A percentile compares a stretch with the other conserved stretches of the same genome.
These are phyloP conservation scores for Emericellopsis cladophorae DNA, from an alignment of 2,329 filamentous ascomycete species.

Conservation along the genomic window DNA sequence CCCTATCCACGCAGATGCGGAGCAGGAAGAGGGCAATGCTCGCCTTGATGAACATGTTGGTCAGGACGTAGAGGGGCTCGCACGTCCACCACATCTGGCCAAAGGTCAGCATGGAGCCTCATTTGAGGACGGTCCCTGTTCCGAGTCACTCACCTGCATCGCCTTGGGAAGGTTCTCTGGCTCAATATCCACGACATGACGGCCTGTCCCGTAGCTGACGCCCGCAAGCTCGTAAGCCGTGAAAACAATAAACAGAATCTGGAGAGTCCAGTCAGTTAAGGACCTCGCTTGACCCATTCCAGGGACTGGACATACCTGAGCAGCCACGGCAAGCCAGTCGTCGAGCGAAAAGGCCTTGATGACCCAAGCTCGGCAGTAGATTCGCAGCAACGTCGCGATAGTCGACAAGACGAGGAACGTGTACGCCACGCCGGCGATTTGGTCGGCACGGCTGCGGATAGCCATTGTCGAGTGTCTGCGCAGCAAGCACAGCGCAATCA, in stretches of 20 bases:
- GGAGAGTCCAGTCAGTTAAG: no score
- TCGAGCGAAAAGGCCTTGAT: slow-evolving; percentile 17
- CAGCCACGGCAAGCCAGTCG: slow-evolving; percentile 18
- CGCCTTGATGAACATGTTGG: slow-evolving; percentile 20
- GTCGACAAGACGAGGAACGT: slow-evolving; percentile 20
- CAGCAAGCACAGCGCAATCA: no score
- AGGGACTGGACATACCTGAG: slow-evolving; percentile 13
- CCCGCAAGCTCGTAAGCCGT: no score
- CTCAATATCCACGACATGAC: slow-evolving; percentile 5
- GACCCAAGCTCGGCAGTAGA: slow-evolving; percentile 18
- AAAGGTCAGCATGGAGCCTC: slow-evolving; percentile 3
- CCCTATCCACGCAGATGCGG: slow-evolving; percentile 16
- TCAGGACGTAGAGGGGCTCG: slow-evolving; percentile 24
- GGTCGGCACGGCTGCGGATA: slow-evolving; percentile 8
- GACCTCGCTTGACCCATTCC: slow-evolving; percentile 12
- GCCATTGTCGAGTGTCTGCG: neutral
- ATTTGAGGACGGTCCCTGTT: neutral
- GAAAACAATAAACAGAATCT: no score
- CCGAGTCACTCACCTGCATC: slow-evolving; percentile 13
- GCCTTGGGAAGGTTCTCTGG: slow-evolving; percentile 10
- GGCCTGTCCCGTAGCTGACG: no score
- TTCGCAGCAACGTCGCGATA: slow-evolving; percentile 14
- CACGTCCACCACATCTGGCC: slow-evolving; percentile 24
- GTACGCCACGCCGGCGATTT: slow-evolving; percentile 12
- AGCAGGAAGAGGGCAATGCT: slow-evolving; percentile 25